These are phyloP conservation scores for Dissophora globulifera DNA, from an alignment of 192 early-diverging fungal genomes.

Conservation along the genomic window DNA sequence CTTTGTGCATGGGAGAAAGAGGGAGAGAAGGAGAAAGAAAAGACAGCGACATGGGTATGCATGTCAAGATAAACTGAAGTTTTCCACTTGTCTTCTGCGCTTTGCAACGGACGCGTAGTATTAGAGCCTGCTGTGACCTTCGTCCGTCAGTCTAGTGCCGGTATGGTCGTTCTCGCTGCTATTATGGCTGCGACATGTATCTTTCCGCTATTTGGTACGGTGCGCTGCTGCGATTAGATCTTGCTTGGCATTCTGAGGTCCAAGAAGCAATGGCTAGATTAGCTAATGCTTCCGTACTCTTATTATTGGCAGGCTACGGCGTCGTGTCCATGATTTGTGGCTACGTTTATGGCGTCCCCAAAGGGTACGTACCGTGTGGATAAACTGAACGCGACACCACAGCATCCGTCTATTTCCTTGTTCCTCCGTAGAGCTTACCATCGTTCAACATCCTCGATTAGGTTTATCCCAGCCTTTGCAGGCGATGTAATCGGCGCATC, in stretches of 20 bases:
- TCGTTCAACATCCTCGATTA: too few species aligned
- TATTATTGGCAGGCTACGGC: constrained; percentile 24
- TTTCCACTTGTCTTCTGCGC: background rate
- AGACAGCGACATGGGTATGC: too few species aligned
- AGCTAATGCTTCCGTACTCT: background rate
- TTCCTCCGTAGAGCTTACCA: too few species aligned
- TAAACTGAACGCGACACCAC: too few species aligned
- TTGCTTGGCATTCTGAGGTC: background rate
- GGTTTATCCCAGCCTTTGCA: constrained; percentile 31
- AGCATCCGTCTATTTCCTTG: too few species aligned
- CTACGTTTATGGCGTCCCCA: constrained; percentile 38
- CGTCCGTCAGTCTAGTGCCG: constrained; percentile 20
- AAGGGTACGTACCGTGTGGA: too few species aligned
- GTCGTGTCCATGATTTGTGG: constrained; percentile 41
- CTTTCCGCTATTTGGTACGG: constrained; percentile 49
- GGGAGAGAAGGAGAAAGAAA: too few species aligned
- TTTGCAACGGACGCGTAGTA: too few species aligned
- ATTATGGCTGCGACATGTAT: constrained; percentile 44
- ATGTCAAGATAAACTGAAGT: background rate
- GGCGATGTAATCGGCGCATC: constrained; percentile 40
- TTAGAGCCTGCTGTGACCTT: constrained; percentile 32
- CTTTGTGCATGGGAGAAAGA: too few species aligned
- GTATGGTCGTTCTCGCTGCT: constrained; percentile 10
- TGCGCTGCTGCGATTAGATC: too few species aligned
- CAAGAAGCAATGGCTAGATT: background rate